phyloP scores from a whole-genome alignment of 2,329 filamentous ascomycete species.

The Ascochyta koolunga region DNA sequence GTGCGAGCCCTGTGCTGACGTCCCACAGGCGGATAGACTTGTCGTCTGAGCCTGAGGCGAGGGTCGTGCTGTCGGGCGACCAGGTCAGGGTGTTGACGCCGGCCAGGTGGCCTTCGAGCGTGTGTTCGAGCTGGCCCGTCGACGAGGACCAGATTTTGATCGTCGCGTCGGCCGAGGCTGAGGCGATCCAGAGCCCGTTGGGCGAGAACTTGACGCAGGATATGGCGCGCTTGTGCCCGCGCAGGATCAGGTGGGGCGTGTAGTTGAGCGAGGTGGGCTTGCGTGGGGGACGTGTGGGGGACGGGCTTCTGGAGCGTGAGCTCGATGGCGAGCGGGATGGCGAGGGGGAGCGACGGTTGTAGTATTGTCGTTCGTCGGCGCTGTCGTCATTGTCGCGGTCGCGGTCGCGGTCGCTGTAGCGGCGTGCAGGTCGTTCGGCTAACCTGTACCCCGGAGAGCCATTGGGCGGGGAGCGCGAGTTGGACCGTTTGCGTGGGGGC shows the following conservation, averaged over 20 bases:
- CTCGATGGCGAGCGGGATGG: slow-evolving; percentile 24
- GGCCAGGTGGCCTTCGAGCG: slow-evolving; percentile 89
- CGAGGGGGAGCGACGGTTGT: slow-evolving; percentile 29
- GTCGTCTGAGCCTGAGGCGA: slow-evolving; percentile 93
- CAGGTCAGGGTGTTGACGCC: slow-evolving; percentile 93
- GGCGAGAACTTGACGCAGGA: slow-evolving; percentile 90
- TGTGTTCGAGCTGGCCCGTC: slow-evolving; percentile 82
- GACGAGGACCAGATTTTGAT: slow-evolving; percentile 88
- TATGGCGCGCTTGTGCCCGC: slow-evolving; percentile 78
- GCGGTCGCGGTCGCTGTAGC: slow-evolving; percentile 41
- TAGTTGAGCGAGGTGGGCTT: slow-evolving; percentile 70
- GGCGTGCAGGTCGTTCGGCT: slow-evolving; percentile 42
- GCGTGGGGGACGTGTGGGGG: slow-evolving; percentile 46
- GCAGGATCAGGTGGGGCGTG: slow-evolving; percentile 70
- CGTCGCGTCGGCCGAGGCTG: slow-evolving; percentile 82
- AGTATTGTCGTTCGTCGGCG: slow-evolving; percentile 39
- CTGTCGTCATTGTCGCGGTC: slow-evolving; percentile 39
- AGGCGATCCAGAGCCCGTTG: slow-evolving; percentile 87
- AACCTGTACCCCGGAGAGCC: slow-evolving; percentile 26
- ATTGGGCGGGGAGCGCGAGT: slow-evolving; percentile 35
- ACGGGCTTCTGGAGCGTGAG: slow-evolving; percentile 23
- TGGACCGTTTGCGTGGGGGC: slow-evolving; percentile 42
- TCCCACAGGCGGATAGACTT: slow-evolving; percentile 96
- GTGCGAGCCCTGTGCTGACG: slow-evolving; percentile 62
- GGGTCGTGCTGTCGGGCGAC: slow-evolving; percentile 84